Evolutionary conservation across 106 monocot genomes (phyloP), one percentile per base, ranked within the genome.

Genomic region (Dendrobium chrysotoxum): DNA sequence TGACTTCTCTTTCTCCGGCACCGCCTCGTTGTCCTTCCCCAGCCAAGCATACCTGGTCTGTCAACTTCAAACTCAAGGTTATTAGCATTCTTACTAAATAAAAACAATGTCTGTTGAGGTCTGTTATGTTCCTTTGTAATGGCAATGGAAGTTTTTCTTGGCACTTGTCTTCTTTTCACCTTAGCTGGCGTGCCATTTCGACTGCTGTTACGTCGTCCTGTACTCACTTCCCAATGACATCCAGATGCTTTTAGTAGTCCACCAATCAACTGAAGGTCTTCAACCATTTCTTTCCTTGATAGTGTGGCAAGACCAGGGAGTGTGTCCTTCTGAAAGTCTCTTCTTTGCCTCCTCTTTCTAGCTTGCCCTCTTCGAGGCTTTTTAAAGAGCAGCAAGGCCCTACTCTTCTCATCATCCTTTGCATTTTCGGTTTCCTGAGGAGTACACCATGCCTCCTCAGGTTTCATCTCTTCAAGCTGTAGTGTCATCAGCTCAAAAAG

Each of bases 321-420:
- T 4, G 93, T 84, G 71, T 96, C 95, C 84, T 87, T 96, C 85
- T 91, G 95, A 46, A 96, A 96, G 76, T 93, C 89, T 65, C 85
- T 89, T 75, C 72, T 82, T 82, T 90, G 92, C 53, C 88, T 81
- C 75, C 90, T 82, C 72, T 82, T 87, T 64, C 87, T 87, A n/a
- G 53, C 87, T 44, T 82, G 84, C 13, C 86, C 86, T 74, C 85
- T 87, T 54, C 85, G 79, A 73, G 83, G 81, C 75, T 40, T 90
- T 17, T 79, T 80, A 10, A 89, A 81, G 12, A 91, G 78, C 44
- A 86, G 16, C 1, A 84, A 68, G 38, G 86, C 74, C 11, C 78
- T 38, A 42, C 23, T 45, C 28, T 77, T 79, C n/a, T 31, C 72
- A n/a, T 74, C 50, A 31, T 67, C 30, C 16, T 74, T 41, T 41